Percentiles rank a stretch among this genome's conserved stretches.
These are phyloP conservation scores for Ophiosphaerella herpotricha DNA, from an alignment of 2,329 filamentous ascomycete genomes.

Conservation along the genomic window DNA sequence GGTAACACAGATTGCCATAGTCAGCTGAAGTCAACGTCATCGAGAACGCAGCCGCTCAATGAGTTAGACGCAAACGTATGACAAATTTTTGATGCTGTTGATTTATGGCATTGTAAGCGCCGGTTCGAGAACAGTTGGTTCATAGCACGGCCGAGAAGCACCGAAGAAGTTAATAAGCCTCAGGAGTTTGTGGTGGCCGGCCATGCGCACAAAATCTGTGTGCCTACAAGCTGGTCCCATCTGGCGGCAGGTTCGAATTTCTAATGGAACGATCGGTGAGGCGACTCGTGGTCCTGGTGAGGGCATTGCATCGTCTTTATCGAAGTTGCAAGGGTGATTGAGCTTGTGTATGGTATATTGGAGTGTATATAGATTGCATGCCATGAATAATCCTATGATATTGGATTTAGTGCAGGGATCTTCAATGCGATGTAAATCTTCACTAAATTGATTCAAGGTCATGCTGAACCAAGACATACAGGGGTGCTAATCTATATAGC, in stretches of 20 bases:
- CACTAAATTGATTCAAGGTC: too few species aligned
- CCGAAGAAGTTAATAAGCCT: conserved; percentile 51
- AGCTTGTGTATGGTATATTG: conserved; percentile 1
- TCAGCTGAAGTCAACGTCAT: conserved; percentile 55
- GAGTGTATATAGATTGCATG: conserved; percentile 6
- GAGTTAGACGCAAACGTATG: conserved; percentile 52
- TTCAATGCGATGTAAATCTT: too few species aligned
- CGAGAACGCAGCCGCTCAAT: conserved; percentile 54
- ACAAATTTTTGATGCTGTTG: conserved; percentile 54
- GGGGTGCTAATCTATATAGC: too few species aligned
- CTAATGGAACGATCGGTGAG: conserved; percentile 38
- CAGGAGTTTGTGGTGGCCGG: conserved; percentile 43
- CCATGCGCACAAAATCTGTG: conserved; percentile 39
- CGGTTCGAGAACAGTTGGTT: conserved; percentile 33
- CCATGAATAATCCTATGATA: conserved; percentile 1
- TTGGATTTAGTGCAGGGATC: background rate
- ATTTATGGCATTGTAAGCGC: conserved; percentile 58
- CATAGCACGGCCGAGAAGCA: conserved; percentile 55
- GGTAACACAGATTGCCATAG: conserved; percentile 47
- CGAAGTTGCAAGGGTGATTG: conserved; percentile 14
- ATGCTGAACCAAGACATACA: too few species aligned
- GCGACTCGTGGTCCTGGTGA: conserved; percentile 39
- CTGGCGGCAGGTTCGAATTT: conserved; percentile 46
- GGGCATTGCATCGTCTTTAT: conserved; percentile 15
- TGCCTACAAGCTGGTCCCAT: conserved; percentile 47